Percentiles rank a stretch among this genome's conserved stretches.
These are phyloP conservation scores for Schrenkiella parvula DNA, from an alignment of 345 rosid species.

Conservation along the genomic window DNA sequence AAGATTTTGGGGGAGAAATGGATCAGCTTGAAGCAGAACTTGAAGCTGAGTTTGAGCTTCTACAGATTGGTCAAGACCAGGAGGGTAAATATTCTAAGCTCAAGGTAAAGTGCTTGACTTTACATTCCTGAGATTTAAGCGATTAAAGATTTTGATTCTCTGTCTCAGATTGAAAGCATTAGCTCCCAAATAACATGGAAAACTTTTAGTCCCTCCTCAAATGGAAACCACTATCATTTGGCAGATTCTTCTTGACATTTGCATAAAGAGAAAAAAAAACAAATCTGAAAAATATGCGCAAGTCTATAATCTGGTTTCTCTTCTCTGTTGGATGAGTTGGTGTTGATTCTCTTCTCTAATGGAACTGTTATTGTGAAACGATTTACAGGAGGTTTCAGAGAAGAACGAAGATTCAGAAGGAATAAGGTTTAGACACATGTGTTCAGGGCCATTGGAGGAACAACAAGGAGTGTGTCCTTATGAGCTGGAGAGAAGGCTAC, in stretches of 20 bases:
- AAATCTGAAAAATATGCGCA: neutral
- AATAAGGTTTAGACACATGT: neutral
- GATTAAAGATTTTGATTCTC: neutral
- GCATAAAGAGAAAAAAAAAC: too few relatives aligned
- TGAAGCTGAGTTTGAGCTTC: constrained; percentile 56
- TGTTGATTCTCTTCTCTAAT: neutral
- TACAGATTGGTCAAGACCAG: constrained; percentile 50
- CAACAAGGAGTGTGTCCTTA: constrained; percentile 44
- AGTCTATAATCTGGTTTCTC: neutral
- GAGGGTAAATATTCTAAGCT: constrained; percentile 16
- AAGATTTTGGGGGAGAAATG: constrained; percentile 45
- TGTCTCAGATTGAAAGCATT: neutral
- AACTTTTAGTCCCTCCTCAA: neutral
- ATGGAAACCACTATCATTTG: neutral
- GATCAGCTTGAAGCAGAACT: constrained; percentile 72
- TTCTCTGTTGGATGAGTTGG: neutral
- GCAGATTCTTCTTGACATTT: neutral
- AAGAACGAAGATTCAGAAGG: constrained; percentile 3
- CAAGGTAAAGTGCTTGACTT: constrained; percentile 31
- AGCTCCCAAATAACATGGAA: neutral
- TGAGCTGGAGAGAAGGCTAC: constrained; percentile 66
- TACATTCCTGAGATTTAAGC: neutral
- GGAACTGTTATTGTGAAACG: neutral
- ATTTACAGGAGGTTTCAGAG: neutral
- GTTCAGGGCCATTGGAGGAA: constrained; percentile 9